phyloP scores from a whole-genome alignment of 805 yeast species.

The Saccharomycopsis babjevae region DNA sequence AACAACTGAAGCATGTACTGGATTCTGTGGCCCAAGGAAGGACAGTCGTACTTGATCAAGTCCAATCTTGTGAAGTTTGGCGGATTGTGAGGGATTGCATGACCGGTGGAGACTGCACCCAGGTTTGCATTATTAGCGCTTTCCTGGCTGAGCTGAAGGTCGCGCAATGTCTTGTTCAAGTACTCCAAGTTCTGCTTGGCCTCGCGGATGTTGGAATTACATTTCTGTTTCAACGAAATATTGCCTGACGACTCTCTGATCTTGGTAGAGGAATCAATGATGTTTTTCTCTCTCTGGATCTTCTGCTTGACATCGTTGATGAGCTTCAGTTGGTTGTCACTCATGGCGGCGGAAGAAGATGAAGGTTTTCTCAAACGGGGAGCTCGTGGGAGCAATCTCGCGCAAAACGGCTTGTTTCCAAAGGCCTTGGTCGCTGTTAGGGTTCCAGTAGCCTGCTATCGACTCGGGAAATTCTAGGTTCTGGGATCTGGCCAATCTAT shows the following conservation, averaged over 20 bases:
- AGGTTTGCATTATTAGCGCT: neutral
- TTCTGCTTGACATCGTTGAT: constrained; percentile 66
- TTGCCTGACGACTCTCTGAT: constrained; percentile 72
- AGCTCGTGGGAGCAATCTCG: too few relatives aligned
- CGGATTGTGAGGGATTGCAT: constrained; percentile 4
- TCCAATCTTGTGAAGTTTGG: constrained; percentile 49
- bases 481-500: too few relatives aligned
- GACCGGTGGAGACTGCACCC: neutral
- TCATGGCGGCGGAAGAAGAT: neutral
- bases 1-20: constrained; percentile 92
- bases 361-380: too few relatives aligned
- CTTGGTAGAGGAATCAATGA: constrained; percentile 78
- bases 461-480: too few relatives aligned
- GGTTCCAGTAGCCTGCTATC: too few relatives aligned
- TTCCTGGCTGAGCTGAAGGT: constrained; percentile 28
- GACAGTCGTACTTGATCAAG: constrained; percentile 83
- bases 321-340: constrained; percentile 24
- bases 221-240: constrained; percentile 75
- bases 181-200: constrained; percentile 88
- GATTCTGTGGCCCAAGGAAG: constrained; percentile 87
- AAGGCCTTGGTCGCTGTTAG: too few relatives aligned
- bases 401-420: too few relatives aligned
- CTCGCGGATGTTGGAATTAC: constrained; percentile 84
- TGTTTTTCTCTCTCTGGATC: constrained; percentile 80
- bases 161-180: constrained; percentile 64